Evolutionary conservation across 345 rosid genomes (phyloP).

Genomic region (Lumnitzera racemosa): DNA sequence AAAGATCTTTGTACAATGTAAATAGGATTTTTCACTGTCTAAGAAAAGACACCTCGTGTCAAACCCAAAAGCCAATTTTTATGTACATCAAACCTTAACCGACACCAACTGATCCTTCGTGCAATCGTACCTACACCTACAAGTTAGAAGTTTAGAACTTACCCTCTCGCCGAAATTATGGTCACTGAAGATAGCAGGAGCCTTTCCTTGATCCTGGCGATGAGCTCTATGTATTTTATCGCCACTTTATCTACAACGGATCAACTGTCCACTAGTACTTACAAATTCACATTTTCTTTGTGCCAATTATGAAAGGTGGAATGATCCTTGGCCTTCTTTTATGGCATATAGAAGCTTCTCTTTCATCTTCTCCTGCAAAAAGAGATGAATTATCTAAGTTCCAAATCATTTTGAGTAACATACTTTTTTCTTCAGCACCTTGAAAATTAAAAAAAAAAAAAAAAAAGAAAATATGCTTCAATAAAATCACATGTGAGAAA

Average conservation of each 20-base stretch:
- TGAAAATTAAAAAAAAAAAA: too few relatives aligned
- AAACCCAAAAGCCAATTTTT: too few relatives aligned
- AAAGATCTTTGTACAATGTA: too few relatives aligned
- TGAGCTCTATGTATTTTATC: neutral
- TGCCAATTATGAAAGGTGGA: slow-evolving; percentile 72
- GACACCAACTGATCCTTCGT: too few relatives aligned
- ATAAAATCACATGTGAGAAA: neutral
- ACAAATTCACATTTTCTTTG: slow-evolving; percentile 28
- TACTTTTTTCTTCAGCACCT: neutral
- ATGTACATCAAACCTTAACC: too few relatives aligned
- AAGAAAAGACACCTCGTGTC: too few relatives aligned
- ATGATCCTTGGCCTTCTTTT: slow-evolving; percentile 95
- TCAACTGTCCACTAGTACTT: slow-evolving; percentile 22
- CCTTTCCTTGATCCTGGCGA: too few relatives aligned
- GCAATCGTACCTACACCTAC: too few relatives aligned
- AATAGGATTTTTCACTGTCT: too few relatives aligned
- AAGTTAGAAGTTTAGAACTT: too few relatives aligned
- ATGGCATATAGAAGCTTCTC: slow-evolving; percentile 84
- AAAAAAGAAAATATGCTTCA: too few relatives aligned
- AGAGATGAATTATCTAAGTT: neutral
- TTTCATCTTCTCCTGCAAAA: slow-evolving; percentile 81
- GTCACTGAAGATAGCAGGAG: neutral
- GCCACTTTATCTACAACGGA: slow-evolving; percentile 10
- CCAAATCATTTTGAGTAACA: neutral
- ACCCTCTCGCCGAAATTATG: too few relatives aligned